Conservation (phyloP, 441 rosid species). For the Erodium texanum region DNA sequence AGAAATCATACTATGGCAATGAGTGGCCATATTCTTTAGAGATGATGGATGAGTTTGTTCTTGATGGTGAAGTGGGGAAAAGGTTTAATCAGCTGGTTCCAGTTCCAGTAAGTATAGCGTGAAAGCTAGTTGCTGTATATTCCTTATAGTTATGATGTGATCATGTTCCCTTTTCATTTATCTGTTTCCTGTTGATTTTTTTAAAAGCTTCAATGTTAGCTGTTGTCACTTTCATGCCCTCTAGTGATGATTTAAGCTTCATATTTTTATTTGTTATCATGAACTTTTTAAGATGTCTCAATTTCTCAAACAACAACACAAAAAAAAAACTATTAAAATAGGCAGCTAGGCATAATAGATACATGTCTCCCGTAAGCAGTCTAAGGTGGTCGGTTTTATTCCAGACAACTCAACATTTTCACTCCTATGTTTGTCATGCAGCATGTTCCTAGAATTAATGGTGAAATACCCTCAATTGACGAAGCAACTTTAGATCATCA, state of each 20-base stretch:
- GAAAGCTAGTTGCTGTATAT: not conserved
- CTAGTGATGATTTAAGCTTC: not conserved
- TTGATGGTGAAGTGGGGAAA: slow-evolving; percentile 51
- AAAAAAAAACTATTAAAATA: not conserved
- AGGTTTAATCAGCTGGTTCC: slow-evolving; percentile 62
- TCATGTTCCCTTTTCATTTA: not conserved
- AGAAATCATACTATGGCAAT: slow-evolving; percentile 26
- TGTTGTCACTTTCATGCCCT: not conserved
- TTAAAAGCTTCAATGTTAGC: not conserved
- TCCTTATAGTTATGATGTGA: not conserved
- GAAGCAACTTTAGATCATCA: slow-evolving; percentile 52
- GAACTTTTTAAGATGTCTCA: not conserved
- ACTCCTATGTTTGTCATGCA: slow-evolving; percentile 22
- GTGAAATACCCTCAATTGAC: slow-evolving; percentile 69
- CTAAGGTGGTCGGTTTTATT: not conserved
- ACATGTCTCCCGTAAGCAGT: not conserved
- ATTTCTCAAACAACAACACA: not conserved
- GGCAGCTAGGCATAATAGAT: slow-evolving; percentile 1
- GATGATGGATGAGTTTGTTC: slow-evolving; percentile 34
- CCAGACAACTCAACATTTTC: not conserved
- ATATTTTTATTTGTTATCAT: not conserved
- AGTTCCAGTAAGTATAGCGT: slow-evolving; percentile 54
- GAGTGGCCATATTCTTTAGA: slow-evolving; percentile 40
- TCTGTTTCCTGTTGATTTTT: not conserved
- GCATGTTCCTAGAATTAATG: slow-evolving; percentile 70